Conservation (phyloP, 106 monocot genomes). For the Posidonia australis region DNA sequence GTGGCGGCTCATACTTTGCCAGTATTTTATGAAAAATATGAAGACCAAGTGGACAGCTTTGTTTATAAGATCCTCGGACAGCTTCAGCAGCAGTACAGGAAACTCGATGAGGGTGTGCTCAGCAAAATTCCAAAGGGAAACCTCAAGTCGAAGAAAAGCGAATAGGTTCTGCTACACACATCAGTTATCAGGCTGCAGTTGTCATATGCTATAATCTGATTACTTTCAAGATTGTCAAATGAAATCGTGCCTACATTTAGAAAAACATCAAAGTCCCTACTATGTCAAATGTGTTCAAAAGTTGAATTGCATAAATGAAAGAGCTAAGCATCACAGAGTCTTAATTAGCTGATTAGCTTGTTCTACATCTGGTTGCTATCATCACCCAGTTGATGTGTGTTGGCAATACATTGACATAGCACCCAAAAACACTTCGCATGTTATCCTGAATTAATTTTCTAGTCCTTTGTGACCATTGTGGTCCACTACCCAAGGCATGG, state of each 20-base stretch:
- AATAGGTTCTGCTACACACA: slow-evolving; percentile 17
- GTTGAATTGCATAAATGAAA: too few species aligned
- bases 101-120: slow-evolving; percentile 52
- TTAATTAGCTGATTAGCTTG: too few species aligned
- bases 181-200: not conserved
- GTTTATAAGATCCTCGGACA: slow-evolving; percentile 43
- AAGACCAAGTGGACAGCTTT: slow-evolving; percentile 73
- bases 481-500: too few species aligned
- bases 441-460: too few species aligned
- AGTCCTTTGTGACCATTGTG: too few species aligned
- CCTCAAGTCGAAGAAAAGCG: slow-evolving; percentile 49
- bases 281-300: too few species aligned
- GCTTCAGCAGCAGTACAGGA: slow-evolving; percentile 44
- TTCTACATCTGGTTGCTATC: too few species aligned
- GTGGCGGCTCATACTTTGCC: slow-evolving; percentile 70
- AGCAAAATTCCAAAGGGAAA: slow-evolving; percentile 77
- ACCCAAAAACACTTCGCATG: too few species aligned
- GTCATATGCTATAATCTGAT: not conserved
- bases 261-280: too few species aligned
- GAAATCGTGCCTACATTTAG: not conserved
- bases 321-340: too few species aligned
- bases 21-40: slow-evolving; percentile 74
- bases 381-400: too few species aligned
- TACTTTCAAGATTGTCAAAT: not conserved
- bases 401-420: too few species aligned